A percentile compares a stretch with the other conserved stretches of the same genome.
These are phyloP conservation scores for Phaseolus coccineus DNA, from an alignment of 331 rosid species.

Conservation along the genomic window DNA sequence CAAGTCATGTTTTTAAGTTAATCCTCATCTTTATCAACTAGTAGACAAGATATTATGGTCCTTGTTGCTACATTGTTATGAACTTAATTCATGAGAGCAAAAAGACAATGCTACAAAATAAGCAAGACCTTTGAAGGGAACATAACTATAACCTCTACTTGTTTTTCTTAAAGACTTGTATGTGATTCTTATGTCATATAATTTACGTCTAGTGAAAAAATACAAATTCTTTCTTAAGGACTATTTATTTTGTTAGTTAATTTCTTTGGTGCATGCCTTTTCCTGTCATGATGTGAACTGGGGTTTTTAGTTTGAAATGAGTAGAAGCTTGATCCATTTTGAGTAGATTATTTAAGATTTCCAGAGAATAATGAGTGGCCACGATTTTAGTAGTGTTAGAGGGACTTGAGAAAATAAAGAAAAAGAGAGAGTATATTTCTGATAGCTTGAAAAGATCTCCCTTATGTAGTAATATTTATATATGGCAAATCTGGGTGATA, in stretches of 20 bases:
- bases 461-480: too few relatives aligned
- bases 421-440: too few relatives aligned
- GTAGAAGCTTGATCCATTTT: slow-evolving; percentile 8
- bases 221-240: neutral
- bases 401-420: too few relatives aligned
- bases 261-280: slow-evolving; percentile 5
- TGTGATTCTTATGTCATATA: neutral
- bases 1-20: slow-evolving; percentile 18
- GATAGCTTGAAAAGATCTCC: too few relatives aligned
- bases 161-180: neutral
- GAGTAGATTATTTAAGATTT: slow-evolving; percentile 27
- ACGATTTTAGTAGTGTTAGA: neutral
- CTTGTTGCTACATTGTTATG: slow-evolving; percentile 8
- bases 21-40: slow-evolving; percentile 22
- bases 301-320: neutral
- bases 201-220: slow-evolving; percentile 18
- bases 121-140: slow-evolving; percentile 12
- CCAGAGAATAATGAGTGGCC: slow-evolving; percentile 1
- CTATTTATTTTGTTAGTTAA: slow-evolving; percentile 2
- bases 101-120: neutral
- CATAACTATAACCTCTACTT: slow-evolving; percentile 9
- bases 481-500: too few relatives aligned
- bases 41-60: slow-evolving; percentile 18
- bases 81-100: neutral
- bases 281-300: neutral